Evolutionary conservation across 2,329 filamentous ascomycete species (phyloP), one percentile per base, ranked within the genome.

Genomic region (Didymellaceae sp.): DNA sequence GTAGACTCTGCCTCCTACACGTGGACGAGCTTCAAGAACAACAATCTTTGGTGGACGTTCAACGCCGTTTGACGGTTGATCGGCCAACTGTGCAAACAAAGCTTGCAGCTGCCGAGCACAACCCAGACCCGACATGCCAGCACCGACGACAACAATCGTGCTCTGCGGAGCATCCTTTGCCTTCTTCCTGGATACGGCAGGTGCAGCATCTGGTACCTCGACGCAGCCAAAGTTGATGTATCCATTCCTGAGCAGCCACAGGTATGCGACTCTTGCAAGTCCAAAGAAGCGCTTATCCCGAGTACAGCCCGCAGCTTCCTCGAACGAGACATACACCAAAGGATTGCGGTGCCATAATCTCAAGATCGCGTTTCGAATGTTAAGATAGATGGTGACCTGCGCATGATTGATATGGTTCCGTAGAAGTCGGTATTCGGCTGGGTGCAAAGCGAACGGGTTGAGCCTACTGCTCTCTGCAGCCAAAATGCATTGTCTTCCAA

Each of bases 161-260:
- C 87, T 91, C 58, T 84, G 81, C 61, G 80, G 83, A 34, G 71
- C 50, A 57, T 77, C 71, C 66, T 75, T 77, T 26, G 68, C 71
- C 66, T 69, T 74, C 17, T 66, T 56, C 54, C 70, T 69, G 45
- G 69, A 66, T 35, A 66, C 60, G 13, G 70, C 56, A 63, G 65
- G 58, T 30, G 70, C 66, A 42, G 73, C 78, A 35, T 75, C 70
- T 26, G 84, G 83, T n/a, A 91, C 77, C 65, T 91, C 85, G 2
- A 94, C 82, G 71, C 94, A 97, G 13, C 95, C 94, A 71, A 91
- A 97, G 72, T 99, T 99, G 77, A 99, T 96, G 71, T 96, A 96
- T 16, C 94, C 94, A 58, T 89, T 86, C 53, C 93, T 87, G 47
- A 92, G 80, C 14, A 99, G 83, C 93, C 93, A 99, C 72, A 96